Base-by-base conservation (phyloP, 768 basidiomycete genomes). In the Hygrocybe coccinea region DNA sequence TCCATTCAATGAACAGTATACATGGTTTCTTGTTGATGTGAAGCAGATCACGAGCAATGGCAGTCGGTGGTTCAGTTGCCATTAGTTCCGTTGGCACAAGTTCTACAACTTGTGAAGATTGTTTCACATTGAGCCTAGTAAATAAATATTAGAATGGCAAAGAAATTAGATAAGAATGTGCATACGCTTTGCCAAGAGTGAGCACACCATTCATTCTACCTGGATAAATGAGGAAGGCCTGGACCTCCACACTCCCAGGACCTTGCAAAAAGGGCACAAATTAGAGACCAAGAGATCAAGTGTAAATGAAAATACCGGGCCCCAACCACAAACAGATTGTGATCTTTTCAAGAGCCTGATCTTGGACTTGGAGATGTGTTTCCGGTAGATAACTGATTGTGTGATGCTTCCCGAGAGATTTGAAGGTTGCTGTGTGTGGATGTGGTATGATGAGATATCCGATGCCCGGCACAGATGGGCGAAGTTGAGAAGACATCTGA, bases 11-110 rank as follows among this genome's bases (percentile, higher is more conserved):
- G 48, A 49, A 49, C n/a, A 49, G 25, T 14, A 49, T 35, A 25
- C 48, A 49, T n/a, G 33, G 22, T 35, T 49, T 35, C 24, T 49
- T 25, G 29, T 49, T 49, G 48, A 49, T 12, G 4, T 29, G 25
- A 25, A 49, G 48, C 24, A 49, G 34, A 35, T 49, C 48, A 49
- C 25, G 15, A 49, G 48, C 24, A 14, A 49, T 49, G 48, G 33
- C 22, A 12, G 48, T 49, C 15, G 48, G 48, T 3, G 48, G 48
- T 14, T 49, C 25, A 19, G 17, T 19, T 19, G 12, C 45, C 12
- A 46, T 11, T 19, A 25, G 14, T 19, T 5, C 4, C n/a, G 14
- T 25, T 12, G 3, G 11, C 29, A 11, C 7, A 19, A 49, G 48
- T 9, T 11, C 25, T 5, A 49, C 25, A n/a, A 49, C 48, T 15